Evolutionary conservation across 805 yeast species (phyloP), one percentile per base, ranked within the genome.

Genomic region (Candida insectalens): DNA sequence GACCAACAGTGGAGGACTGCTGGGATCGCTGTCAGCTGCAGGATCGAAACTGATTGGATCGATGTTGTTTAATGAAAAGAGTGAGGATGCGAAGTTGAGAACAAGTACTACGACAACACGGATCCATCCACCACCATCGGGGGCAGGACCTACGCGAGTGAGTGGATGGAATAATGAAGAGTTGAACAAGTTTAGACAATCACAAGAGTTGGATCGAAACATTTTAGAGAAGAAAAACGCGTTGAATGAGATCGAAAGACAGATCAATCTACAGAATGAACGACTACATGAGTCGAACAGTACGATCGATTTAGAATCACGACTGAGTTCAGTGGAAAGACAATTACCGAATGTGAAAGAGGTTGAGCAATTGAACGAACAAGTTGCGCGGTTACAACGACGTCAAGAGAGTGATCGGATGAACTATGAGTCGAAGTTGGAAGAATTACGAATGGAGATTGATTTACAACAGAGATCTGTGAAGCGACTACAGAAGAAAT

Each of bases 391-490:
- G 4, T 34, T 55, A 32, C 42, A 47, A 14, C 44, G 45, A 10
- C 43, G 47, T 13, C 56, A 54, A 34, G 59, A 55, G n/a, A 71
- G 77, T 17, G 63, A 67, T 41, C 76, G 79, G 17, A 80, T 83
- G 50, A 61, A 69, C 34, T 74, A 79, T 52, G 89, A 83, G 50
- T 68, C 70, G 37, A 84, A 77, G 49, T 69, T 78, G 54, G 71
- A 74, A 42, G 74, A 74, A 51, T 60, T 79, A 47, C 74, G 69
- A 45, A 65, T 67, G 49, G 79, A 80, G 46, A 41, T 44, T 16
- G 54, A 53, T 30, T 34, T 46, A 14, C 46, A 42, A 26, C 36
- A 43, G 29, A 38, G 51, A 19, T 46, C 43, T 14, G 50, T 52
- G 29, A 53, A 49, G 28, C 41, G 41, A 18, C 16, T 52, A 32